These are phyloP conservation scores for Phytopythium litorale DNA, from an alignment of 352 stramenopile species.

Conservation along the genomic window DNA sequence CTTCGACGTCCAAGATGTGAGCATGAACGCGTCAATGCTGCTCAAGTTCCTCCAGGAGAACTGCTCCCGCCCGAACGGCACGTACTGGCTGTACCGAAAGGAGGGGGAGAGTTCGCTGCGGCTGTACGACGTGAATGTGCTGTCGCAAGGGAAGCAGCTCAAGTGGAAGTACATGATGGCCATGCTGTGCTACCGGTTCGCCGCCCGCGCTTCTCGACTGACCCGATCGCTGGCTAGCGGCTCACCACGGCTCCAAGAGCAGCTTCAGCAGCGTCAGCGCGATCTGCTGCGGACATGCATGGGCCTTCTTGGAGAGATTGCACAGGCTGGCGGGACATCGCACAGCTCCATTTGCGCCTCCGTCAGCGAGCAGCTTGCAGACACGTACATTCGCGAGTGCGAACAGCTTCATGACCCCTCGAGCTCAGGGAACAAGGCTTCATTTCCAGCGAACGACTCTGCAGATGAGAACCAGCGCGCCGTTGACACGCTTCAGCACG, in stretches of 20 bases:
- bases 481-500: conserved; percentile 38
- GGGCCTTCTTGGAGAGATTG: conserved; percentile 68
- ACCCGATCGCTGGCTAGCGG: conserved; percentile 55
- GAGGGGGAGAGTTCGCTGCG: conserved; percentile 76
- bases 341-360: conserved; percentile 79
- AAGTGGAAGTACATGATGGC: conserved; percentile 92
- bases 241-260: conserved; percentile 47
- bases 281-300: conserved; percentile 77
- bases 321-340: conserved; percentile 43
- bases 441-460: background rate
- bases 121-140: conserved; percentile 79
- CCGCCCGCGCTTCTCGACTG: conserved; percentile 60
- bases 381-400: conserved; percentile 75
- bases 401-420: conserved; percentile 20
- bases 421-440: conserved; percentile 7
- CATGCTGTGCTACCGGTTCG: conserved; percentile 87
- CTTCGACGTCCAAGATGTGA: conserved; percentile 85
- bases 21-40: conserved; percentile 83
- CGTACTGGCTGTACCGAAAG: conserved; percentile 81
- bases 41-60: conserved; percentile 86
- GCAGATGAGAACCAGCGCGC: conserved; percentile 13
- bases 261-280: conserved; percentile 69
- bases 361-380: conserved; percentile 75
- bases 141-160: conserved; percentile 78
- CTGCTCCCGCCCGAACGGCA: conserved; percentile 76